Evolutionary conservation across 306 rosid genomes (phyloP), one percentile per base, ranked within the genome.

Genomic region (Ceratonia siliqua): DNA sequence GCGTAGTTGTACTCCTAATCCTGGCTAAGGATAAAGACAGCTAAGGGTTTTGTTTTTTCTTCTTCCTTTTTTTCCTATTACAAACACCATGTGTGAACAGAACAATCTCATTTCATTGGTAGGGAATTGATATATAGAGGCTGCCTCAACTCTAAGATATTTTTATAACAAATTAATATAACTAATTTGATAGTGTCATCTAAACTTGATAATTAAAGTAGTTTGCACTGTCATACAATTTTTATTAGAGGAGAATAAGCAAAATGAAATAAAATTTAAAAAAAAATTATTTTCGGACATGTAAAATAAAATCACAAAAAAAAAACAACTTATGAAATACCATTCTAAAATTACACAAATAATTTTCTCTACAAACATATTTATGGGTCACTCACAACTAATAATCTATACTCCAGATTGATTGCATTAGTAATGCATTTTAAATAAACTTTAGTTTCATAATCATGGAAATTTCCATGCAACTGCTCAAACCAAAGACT

Each of bases 1-100:
- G 32, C 59, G 52, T 77, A 76, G 81, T 62, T 82, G 89, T 78
- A 76, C 45, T 33, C 54, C 72, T 63, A 77, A 43, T 33, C 54
- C 72, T 63, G 73, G 43, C 83, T 63, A 70, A 49, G 56, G 70
- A 41, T 48, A n/a, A 48, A 56, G 43, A 61, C 3, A 56, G 20
- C 72, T 22, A 30, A 22, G 9, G 9, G 13, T 25, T 12, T 18
- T 62, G 8, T 36, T 25, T 6, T 56, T 27, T 5, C n/a, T 55
- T 41, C 27, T 5, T 56, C 3, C 27, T 0, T 43, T 11, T 11
- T 50, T 55, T 61, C 33, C 27, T 11, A 68, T 56, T 13, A 17
- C 63, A 27, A 15, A 64, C n/a, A 75, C 32, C 6, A 4, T 18
- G 75, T 79, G 79, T 79, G 78, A 80, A 84, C 78, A 48, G 78